Evolutionary conservation across 192 early-diverging fungal species (phyloP).

Genomic region (Coemansia sp.): DNA sequence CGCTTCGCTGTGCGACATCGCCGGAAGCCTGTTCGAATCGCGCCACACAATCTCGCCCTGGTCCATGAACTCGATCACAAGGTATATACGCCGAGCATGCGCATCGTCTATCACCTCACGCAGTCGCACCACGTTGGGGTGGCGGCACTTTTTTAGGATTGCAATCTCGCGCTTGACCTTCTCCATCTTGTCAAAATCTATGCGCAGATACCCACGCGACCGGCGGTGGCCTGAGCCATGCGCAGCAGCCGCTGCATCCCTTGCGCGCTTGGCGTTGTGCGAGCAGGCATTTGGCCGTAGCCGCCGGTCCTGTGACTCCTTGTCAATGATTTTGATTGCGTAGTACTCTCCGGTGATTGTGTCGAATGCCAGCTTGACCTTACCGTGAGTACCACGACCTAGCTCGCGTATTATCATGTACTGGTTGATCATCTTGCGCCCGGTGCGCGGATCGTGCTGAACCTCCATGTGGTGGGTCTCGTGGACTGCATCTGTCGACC

Average conservation of each 20-base stretch:
- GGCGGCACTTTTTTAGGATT: constrained; percentile 92
- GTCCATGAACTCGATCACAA: constrained; percentile 91
- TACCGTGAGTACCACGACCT: constrained; percentile 93
- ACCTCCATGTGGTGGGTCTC: constrained; percentile 85
- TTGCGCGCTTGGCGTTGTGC: constrained; percentile 14
- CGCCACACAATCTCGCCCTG: constrained; percentile 94
- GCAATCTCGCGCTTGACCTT: constrained; percentile 95
- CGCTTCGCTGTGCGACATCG: constrained; percentile 64
- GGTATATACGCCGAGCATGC: constrained; percentile 85
- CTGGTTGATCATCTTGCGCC: constrained; percentile 95
- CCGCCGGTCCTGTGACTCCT: constrained; percentile 52
- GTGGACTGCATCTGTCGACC: constrained; percentile 59
- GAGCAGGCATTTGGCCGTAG: constrained; percentile 28
- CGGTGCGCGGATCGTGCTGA: constrained; percentile 80
- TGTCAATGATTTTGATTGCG: constrained; percentile 62
- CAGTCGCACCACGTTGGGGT: constrained; percentile 89
- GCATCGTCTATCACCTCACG: constrained; percentile 97
- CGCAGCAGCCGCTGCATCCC: constrained; percentile 5
- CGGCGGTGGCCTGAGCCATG: constrained; percentile 12
- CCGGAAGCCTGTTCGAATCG: constrained; percentile 63
- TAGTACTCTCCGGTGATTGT: constrained; percentile 72
- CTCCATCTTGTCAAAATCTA: constrained; percentile 59
- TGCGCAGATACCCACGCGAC: constrained; percentile 49
- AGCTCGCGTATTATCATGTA: constrained; percentile 90
- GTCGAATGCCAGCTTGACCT: constrained; percentile 90